Percentiles rank a stretch among this genome's conserved stretches.
Conservation (phyloP, 495 filamentous ascomycete genomes). For the Clavariopsis aquatica region DNA sequence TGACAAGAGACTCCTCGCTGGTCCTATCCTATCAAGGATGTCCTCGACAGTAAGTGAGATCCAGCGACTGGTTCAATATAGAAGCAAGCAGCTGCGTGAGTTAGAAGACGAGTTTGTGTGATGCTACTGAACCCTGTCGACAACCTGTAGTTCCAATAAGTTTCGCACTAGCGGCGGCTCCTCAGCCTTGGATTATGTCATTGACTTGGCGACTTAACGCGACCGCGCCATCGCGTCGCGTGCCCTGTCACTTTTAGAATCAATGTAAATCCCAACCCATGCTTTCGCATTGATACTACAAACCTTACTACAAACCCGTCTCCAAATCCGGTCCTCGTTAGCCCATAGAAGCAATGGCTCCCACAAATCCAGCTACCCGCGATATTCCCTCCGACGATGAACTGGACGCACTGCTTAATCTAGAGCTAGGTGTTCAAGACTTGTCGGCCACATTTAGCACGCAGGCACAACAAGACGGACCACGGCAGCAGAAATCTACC, state of each 20-base stretch:
- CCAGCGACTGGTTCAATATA: neutral
- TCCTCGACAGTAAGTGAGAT: neutral
- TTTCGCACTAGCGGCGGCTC: conserved; percentile 25
- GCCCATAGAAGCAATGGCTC: conserved; percentile 10
- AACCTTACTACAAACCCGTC: neutral
- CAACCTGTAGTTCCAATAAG: conserved; percentile 21
- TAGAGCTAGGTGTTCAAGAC: conserved; percentile 52
- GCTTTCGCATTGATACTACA: neutral
- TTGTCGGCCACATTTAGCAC: conserved; percentile 45
- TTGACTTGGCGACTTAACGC: conserved; percentile 8
- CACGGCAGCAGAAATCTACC: conserved; percentile 29
- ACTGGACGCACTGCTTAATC: conserved; percentile 67
- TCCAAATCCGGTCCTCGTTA: neutral
- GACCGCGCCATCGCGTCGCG: neutral
- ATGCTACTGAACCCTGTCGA: conserved; percentile 13
- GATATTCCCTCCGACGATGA: conserved; percentile 38
- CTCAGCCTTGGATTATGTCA: conserved; percentile 31
- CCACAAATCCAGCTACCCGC: neutral
- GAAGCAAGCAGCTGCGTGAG: neutral
- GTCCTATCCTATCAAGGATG: neutral
- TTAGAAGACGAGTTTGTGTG: conserved; percentile 4
- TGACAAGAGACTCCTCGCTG: neutral
- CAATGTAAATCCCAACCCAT: neutral
- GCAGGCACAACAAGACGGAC: conserved; percentile 20
- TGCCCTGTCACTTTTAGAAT: neutral